Percentiles rank a stretch among this genome's conserved stretches.
Evolutionary conservation across 345 rosid genomes (phyloP).

Genomic region (Gynandropsis gynandra): DNA sequence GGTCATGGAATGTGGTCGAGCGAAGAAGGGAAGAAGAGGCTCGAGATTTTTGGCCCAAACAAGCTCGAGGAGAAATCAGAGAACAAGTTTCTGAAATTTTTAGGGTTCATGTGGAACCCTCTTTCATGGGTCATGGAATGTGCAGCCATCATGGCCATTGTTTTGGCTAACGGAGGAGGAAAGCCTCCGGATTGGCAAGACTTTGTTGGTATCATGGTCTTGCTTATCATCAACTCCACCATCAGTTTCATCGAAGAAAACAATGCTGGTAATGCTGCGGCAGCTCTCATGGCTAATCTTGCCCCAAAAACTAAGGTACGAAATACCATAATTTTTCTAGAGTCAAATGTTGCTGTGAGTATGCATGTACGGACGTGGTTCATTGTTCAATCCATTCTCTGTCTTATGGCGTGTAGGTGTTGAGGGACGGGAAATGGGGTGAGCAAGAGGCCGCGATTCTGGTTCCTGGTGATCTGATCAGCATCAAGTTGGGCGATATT

Average conservation of each 20-base stretch:
- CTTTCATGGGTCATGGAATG: constrained; percentile 95
- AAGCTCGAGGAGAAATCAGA: constrained; percentile 87
- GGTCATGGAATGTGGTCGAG: constrained; percentile 56
- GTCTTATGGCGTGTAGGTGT: constrained; percentile 33
- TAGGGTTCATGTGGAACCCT: constrained; percentile 98
- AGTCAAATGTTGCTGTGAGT: not conserved
- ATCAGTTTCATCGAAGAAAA: constrained; percentile 94
- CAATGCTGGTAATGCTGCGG: constrained; percentile 92
- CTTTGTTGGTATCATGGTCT: constrained; percentile 60
- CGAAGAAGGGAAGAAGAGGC: constrained; percentile 72
- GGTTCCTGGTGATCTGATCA: constrained; percentile 88
- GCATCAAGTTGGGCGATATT: constrained; percentile 85
- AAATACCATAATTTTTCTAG: not conserved
- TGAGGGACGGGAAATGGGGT: constrained; percentile 77
- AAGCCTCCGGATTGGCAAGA: constrained; percentile 94
- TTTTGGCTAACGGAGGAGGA: constrained; percentile 86
- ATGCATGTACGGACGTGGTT: no score
- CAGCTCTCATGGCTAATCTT: constrained; percentile 93
- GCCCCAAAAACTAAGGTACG: constrained; percentile 83
- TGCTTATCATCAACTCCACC: constrained; percentile 85
- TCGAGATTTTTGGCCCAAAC: constrained; percentile 64
- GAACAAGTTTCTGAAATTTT: constrained; percentile 63
- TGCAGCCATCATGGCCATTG: constrained; percentile 94
- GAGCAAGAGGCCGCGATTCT: constrained; percentile 76
- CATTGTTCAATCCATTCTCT: no score